These are phyloP conservation scores for Fusarium equiseti DNA, from an alignment of 2,329 filamentous ascomycete genomes.

Conservation along the genomic window DNA sequence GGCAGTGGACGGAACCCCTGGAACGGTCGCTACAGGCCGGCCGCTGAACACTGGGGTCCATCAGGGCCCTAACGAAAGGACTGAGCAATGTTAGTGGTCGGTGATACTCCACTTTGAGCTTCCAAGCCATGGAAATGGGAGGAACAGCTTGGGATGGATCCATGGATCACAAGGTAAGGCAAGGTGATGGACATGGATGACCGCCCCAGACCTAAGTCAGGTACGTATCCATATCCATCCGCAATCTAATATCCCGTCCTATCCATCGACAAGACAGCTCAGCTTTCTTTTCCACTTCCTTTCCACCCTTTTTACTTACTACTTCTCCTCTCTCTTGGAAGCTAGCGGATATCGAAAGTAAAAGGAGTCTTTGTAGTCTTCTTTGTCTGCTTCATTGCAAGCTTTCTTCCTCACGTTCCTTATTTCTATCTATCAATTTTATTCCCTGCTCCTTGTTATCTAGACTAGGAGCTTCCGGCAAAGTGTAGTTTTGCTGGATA, in stretches of 20 bases:
- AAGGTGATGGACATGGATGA: conserved; percentile 23
- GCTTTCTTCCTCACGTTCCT: conserved; percentile 30
- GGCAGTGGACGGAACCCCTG: conserved; percentile 29
- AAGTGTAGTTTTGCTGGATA: conserved; percentile 38
- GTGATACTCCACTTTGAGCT: conserved; percentile 22
- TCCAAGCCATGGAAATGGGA: conserved; percentile 33
- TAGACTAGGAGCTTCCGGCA: conserved; percentile 19
- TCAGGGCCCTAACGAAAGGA: conserved; percentile 21
- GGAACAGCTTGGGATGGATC: conserved; percentile 35
- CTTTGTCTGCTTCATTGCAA: conserved; percentile 29
- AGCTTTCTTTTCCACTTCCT: conserved; percentile 26
- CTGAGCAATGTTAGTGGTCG: conserved; percentile 29
- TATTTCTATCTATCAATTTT: conserved; percentile 10
- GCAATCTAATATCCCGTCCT: conserved; percentile 43
- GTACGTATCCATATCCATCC: conserved; percentile 44
- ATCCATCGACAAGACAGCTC: conserved; percentile 38
- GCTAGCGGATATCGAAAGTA: conserved; percentile 27
- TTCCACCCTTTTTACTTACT: conserved; percentile 14
- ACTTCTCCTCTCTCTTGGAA: conserved; percentile 30
- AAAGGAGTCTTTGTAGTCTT: conserved; percentile 28
- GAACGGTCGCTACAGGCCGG: conserved; percentile 38
- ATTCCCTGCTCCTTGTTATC: conserved; percentile 9
- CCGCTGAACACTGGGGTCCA: conserved; percentile 28
- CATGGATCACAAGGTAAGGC: conserved; percentile 27
- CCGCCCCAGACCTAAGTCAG: conserved; percentile 13